phyloP scores from a whole-genome alignment of 257 asterid species.

The Salvia splendens region DNA sequence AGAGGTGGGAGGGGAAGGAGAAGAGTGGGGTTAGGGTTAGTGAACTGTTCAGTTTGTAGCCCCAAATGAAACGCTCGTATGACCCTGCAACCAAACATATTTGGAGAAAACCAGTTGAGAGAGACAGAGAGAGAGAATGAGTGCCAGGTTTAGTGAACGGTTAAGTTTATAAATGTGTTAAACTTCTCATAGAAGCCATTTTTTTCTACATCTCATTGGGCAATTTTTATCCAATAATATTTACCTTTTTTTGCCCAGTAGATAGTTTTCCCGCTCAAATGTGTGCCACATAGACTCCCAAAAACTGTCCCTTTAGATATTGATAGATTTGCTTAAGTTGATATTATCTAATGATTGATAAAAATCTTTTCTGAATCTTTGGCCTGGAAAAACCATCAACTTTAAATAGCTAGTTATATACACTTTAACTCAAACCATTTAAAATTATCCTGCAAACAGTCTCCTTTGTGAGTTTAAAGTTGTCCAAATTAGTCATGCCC shows the following conservation, averaged over 20 bases:
- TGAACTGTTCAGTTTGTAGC: slow-evolving; percentile 57
- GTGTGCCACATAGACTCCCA: too few species aligned
- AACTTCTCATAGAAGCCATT: too few species aligned
- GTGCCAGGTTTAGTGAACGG: too few species aligned
- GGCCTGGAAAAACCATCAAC: not conserved
- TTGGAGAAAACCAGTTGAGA: not conserved
- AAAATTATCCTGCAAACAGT: slow-evolving; percentile 1
- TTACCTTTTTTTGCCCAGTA: too few species aligned
- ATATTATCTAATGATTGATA: not conserved
- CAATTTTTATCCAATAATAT: too few species aligned
- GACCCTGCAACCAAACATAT: slow-evolving; percentile 88
- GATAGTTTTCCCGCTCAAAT: too few species aligned
- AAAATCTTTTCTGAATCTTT: not conserved
- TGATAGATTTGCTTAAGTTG: not conserved
- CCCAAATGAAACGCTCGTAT: slow-evolving; percentile 99
- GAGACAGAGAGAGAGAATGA: not conserved
- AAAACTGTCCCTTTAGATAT: too few species aligned
- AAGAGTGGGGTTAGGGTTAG: slow-evolving; percentile 57
- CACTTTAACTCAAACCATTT: not conserved
- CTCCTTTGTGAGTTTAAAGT: not conserved
- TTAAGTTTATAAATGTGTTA: too few species aligned
- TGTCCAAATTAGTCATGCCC: not conserved
- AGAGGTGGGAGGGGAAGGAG: slow-evolving; percentile 94
- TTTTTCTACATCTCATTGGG: too few species aligned
- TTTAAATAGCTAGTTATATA: not conserved